phyloP scores from a whole-genome alignment of 1,284 basidiomycete genomes.

The Rhodotorula sp. region DNA sequence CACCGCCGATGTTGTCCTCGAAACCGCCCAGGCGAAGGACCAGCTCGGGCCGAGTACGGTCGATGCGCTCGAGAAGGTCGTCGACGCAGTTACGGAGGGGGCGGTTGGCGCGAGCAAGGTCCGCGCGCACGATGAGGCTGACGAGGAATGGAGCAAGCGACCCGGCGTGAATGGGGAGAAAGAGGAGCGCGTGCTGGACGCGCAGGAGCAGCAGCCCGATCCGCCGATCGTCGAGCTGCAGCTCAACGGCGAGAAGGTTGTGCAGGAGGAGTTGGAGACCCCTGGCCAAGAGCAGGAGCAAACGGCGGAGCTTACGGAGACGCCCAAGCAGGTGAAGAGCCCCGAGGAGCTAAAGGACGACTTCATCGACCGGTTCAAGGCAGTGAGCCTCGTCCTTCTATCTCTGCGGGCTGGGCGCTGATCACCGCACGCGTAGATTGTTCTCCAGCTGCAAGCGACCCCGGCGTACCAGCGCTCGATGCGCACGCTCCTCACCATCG shows the following conservation, averaged over 20 bases:
- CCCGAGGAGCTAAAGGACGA: slow-evolving; percentile 12
- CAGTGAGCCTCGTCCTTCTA: neutral
- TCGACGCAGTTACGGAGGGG: slow-evolving; percentile 1
- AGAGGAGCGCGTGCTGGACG: neutral
- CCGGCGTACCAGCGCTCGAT: slow-evolving; percentile 17
- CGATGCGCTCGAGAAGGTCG: slow-evolving; percentile 1
- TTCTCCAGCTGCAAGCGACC: slow-evolving; percentile 13
- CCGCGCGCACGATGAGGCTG: neutral
- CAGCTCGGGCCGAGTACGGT: neutral
- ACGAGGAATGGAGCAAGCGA: neutral
- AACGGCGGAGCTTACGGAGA: neutral
- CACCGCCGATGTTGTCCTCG: neutral
- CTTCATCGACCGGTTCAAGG: slow-evolving; percentile 31
- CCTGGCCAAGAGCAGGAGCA: neutral
- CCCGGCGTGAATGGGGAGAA: neutral
- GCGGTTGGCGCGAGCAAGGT: slow-evolving; percentile 2
- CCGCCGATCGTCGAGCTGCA: neutral
- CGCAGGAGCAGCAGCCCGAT: neutral
- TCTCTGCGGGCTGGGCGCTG: no score
- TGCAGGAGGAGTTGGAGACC: neutral
- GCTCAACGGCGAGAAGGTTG: neutral
- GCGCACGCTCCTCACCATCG: slow-evolving; percentile 10
- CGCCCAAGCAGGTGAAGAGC: neutral
- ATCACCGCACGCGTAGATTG: slow-evolving; percentile 1
- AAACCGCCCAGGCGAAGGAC: neutral